phyloP scores from a whole-genome alignment of 2,329 filamentous ascomycete species.

The Paracamarosporium sp. region DNA sequence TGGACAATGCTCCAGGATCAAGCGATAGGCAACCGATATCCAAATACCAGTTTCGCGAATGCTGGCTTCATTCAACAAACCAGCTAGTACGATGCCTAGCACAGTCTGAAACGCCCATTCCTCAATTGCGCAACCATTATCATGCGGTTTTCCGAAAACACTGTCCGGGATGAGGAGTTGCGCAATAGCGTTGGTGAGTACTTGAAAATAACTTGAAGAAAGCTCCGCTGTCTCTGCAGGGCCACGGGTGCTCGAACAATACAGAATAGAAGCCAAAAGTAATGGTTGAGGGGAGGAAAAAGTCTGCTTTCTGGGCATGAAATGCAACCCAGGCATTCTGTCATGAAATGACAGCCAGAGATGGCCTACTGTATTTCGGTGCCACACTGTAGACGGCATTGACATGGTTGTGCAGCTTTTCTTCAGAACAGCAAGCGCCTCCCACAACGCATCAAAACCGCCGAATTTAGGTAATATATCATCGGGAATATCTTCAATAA shows the following conservation, averaged over 20 bases:
- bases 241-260: conserved; percentile 6
- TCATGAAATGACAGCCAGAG: conserved; percentile 3
- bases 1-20: conserved; percentile 4
- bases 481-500: not conserved
- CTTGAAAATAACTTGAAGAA: not conserved
- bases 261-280: conserved; percentile 3
- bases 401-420: not conserved
- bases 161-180: not conserved
- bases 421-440: not conserved
- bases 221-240: not conserved
- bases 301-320: conserved; percentile 8
- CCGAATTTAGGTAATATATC: not conserved
- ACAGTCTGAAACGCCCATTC: conserved; percentile 8
- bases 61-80: conserved; percentile 5
- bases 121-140: not conserved
- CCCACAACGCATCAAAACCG: conserved; percentile 3
- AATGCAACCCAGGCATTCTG: conserved; percentile 5
- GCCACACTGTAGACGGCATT: conserved; percentile 1
- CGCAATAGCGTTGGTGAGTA: conserved; percentile 4
- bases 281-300: conserved; percentile 6
- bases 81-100: conserved; percentile 3
- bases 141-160: not conserved
- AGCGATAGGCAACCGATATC: conserved; percentile 5
- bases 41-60: conserved; percentile 3
- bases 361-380: not conserved